These are phyloP conservation scores for Axilococcus clingmanii DNA, from an alignment of 139 green algal genomes.

Conservation along the genomic window DNA sequence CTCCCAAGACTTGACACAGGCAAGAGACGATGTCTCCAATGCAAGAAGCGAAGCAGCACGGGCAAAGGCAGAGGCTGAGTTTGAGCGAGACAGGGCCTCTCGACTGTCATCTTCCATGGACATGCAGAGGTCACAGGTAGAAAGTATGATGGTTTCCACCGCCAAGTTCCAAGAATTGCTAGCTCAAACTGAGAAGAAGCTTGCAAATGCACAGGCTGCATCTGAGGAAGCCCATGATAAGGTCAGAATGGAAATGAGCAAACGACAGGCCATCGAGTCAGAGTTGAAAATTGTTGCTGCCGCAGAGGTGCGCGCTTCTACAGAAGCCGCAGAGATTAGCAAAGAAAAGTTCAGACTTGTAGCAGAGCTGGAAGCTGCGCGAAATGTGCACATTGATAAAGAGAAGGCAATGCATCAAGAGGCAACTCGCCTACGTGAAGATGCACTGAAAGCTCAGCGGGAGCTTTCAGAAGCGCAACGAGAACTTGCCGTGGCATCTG, in stretches of 20 bases:
- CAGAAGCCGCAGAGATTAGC: conserved; percentile 11
- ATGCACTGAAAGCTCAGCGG: conserved; percentile 8
- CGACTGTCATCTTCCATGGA: conserved; percentile 15
- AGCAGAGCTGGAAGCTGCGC: conserved; percentile 27
- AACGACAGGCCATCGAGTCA: conserved; percentile 19
- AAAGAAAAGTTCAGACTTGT: conserved; percentile 35
- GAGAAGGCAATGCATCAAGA: conserved; percentile 14
- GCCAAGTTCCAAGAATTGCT: conserved; percentile 33
- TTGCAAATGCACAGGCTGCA: conserved; percentile 15
- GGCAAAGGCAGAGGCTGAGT: conserved; percentile 20
- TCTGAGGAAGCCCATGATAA: conserved; percentile 20
- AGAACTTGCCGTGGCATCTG: conserved; percentile 21
- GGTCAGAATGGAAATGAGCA: conserved; percentile 9
- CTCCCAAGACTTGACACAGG: conserved; percentile 12
- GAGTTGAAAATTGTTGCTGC: conserved; percentile 30
- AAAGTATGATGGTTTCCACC: conserved; percentile 19
- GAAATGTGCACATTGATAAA: conserved; percentile 5
- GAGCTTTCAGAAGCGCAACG: conserved; percentile 29
- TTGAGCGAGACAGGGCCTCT: conserved; percentile 26
- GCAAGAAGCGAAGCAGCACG: conserved; percentile 19
- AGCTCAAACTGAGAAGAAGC: conserved; percentile 24
- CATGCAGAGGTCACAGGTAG: conserved; percentile 12
- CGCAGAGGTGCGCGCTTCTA: conserved; percentile 19
- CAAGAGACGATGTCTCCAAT: conserved; percentile 9
- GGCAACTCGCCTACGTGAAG: conserved; percentile 15